Evolutionary conservation across 2,329 filamentous ascomycete genomes (phyloP), one percentile per base, ranked within the genome.

Genomic region (Penicillium aurantiogriseum): DNA sequence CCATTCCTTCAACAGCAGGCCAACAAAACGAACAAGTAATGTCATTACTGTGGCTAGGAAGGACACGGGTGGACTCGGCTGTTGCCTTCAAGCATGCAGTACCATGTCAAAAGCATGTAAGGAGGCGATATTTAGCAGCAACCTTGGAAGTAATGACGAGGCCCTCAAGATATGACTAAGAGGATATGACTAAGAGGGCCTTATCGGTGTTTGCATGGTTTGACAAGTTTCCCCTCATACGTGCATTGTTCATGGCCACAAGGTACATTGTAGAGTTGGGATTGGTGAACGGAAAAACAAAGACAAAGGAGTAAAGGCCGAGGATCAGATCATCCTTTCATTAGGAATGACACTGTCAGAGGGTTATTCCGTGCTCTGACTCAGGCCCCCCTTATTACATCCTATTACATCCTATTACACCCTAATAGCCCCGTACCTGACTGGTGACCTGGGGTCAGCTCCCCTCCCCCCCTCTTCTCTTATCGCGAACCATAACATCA

Each of bases 341-440:
- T 21, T 39, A 17, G 23, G 36, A 47, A 48, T 48, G 43, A 50
- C 51, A 19, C 17, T 5, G 27, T 58, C 47, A 54, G 53, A 51
- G 46, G 53, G 19, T 31, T 42, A 44, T 51, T 38, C 50, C 50
- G 47, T 25, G 35, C 39, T 64, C 61, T 67, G 64, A 67, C 57
- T 67, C 63, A 67, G 64, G 56, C 53, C 57, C 54, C 35, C 36
- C 42, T 44, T 58, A 44, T 56, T 54, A 38, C 43, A 42, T 51
- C 43, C 49, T 59, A 45, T 54, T 54, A 39, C 43, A 42, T 54
- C 53, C 54, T 46, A 56, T 53, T 50, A 44, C 59, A 56, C 59
- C 57, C 48, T 42, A 36, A 45, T 38, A 44, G 21, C 54, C 42
- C 54, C 54, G 54, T 56, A 57, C 55, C 55, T 57, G 55, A 54